Percentiles rank a stretch among this genome's conserved stretches.
phyloP scores from a whole-genome alignment of 202 grass and related monocot genomes.

The Hordeum pubiflorum region DNA sequence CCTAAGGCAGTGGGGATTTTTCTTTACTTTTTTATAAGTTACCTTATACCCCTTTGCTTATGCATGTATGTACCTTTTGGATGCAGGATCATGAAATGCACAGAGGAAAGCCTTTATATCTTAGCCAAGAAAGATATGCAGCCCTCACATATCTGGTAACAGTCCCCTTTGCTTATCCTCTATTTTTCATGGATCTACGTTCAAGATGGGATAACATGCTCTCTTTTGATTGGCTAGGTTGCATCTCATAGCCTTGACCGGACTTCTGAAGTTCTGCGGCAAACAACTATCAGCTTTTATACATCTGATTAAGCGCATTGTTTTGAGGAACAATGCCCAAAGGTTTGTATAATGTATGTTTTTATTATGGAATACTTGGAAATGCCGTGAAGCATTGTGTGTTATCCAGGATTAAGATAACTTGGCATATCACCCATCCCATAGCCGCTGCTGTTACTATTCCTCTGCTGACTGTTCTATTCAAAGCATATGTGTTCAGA shows the following conservation, averaged over 20 bases:
- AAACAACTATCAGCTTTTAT: conserved; percentile 73
- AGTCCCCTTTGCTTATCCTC: not conserved
- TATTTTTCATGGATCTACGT: not conserved
- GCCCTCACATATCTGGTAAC: conserved; percentile 88
- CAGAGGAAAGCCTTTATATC: conserved; percentile 89
- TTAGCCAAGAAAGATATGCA: conserved; percentile 86
- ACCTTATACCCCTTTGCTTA: conserved; percentile 10
- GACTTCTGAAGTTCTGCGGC: conserved; percentile 89
- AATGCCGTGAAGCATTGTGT: not conserved
- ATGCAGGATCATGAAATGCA: conserved; percentile 83
- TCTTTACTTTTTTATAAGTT: not conserved
- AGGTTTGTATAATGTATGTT: conserved; percentile 24
- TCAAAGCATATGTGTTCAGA: not conserved
- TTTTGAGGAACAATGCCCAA: conserved; percentile 3
- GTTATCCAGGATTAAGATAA: not conserved
- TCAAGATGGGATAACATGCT: conserved; percentile 7
- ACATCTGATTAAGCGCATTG: conserved; percentile 44
- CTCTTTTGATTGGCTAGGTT: conserved; percentile 44
- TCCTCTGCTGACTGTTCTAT: not conserved
- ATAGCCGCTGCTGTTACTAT: not conserved
- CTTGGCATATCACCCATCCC: not conserved
- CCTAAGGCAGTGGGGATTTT: not conserved
- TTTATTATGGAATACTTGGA: no score
- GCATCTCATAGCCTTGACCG: conserved; percentile 94
- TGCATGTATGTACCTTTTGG: conserved; percentile 3